These are phyloP conservation scores for Apiospora sp. DNA, from an alignment of 2,329 filamentous ascomycete genomes.

Conservation along the genomic window DNA sequence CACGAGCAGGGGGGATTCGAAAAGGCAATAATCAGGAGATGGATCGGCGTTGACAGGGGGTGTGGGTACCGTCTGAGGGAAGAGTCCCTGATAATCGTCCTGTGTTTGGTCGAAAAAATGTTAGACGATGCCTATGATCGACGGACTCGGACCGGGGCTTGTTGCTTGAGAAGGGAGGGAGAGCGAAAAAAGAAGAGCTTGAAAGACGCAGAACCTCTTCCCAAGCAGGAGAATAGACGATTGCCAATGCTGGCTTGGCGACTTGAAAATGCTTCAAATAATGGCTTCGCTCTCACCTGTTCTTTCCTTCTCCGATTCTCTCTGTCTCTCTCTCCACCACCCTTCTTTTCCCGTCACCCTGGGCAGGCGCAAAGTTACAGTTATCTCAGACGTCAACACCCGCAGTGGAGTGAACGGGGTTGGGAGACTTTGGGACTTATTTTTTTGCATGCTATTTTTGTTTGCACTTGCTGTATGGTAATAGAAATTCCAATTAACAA, in stretches of 20 bases:
- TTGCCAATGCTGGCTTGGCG: not conserved
- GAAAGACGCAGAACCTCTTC: not conserved
- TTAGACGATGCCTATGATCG: slow-evolving; percentile 21
- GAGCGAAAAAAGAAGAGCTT: not conserved
- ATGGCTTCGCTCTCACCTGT: not conserved
- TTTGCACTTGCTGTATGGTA: not conserved
- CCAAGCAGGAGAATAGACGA: not conserved
- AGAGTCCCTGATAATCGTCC: slow-evolving; percentile 20
- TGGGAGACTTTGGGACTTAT: not conserved
- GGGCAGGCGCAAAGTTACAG: not conserved
- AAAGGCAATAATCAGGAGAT: slow-evolving; percentile 12
- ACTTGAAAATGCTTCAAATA: not conserved
- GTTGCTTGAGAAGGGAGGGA: not conserved
- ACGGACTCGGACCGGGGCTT: slow-evolving; percentile 8
- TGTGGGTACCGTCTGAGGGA: slow-evolving; percentile 21
- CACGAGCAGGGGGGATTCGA: slow-evolving; percentile 4
- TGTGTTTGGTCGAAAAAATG: slow-evolving; percentile 21
- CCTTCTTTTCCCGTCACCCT: not conserved
- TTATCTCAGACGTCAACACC: slow-evolving; percentile 21
- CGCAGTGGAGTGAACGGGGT: not conserved
- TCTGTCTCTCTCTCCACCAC: not conserved
- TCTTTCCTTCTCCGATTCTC: too few species aligned
- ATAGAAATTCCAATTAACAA: slow-evolving; percentile 16
- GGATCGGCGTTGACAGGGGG: slow-evolving; percentile 21
- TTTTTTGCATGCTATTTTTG: not conserved